phyloP scores from a whole-genome alignment of 495 filamentous ascomycete species.

The Xylaria cubensis region DNA sequence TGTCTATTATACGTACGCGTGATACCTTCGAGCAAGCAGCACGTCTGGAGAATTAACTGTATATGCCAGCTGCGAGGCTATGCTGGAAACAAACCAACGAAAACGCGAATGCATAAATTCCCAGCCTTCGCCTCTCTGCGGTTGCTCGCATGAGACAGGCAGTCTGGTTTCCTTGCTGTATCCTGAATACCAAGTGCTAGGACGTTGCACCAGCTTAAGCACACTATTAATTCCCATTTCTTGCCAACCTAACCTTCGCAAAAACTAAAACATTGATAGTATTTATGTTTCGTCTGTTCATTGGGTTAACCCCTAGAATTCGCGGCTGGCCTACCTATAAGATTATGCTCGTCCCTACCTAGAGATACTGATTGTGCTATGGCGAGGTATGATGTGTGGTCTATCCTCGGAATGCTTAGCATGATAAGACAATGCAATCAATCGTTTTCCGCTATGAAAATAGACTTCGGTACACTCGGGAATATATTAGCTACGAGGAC shows the following conservation, averaged over 20 bases:
- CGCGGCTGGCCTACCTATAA: neutral
- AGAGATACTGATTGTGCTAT: neutral
- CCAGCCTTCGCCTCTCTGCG: neutral
- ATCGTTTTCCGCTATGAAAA: neutral
- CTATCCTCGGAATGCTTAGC: neutral
- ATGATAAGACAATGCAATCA: neutral
- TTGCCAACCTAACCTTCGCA: neutral
- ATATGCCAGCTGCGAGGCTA: constrained; percentile 5
- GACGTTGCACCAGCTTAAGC: constrained; percentile 2
- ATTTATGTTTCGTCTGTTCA: neutral
- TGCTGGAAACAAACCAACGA: neutral
- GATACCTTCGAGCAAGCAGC: neutral
- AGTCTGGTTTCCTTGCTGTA: neutral
- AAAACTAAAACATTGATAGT: neutral
- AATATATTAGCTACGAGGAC: constrained; percentile 18
- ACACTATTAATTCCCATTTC: neutral
- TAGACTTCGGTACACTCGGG: constrained; percentile 23
- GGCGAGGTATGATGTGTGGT: neutral
- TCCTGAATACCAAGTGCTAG: neutral
- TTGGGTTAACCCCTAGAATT: too few species aligned
- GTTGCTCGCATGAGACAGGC: neutral
- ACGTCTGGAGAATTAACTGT: neutral
- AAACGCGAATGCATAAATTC: neutral
- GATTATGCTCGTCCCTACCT: neutral
- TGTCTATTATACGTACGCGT: constrained; percentile 18